Evolutionary conservation across 1,284 basidiomycete genomes (phyloP), one percentile per base, ranked within the genome.

Genomic region (Sanghuangporus baumii): DNA sequence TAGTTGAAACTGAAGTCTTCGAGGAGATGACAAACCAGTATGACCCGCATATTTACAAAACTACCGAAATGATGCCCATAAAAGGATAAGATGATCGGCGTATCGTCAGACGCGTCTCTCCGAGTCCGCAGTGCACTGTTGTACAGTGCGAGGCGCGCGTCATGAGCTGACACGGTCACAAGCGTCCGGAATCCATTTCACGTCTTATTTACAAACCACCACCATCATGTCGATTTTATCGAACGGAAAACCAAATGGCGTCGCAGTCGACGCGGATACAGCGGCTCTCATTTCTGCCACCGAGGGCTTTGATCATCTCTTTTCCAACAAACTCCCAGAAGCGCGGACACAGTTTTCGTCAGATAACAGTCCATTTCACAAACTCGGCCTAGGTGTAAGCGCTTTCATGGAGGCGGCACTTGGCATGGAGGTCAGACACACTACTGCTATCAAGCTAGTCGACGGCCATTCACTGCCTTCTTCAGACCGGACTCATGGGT

Each of bases 381-480:
- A 82, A 40, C 77, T 91, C 63, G 89, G 89, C 2, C 75, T 84
- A 0, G 90, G 89, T n/a, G 83, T 86, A 0, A 86, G 85, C 64
- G 81, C 83, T 1, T 91, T 91, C 68, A 74, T 92, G 37, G 85
- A 90, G 72, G 90, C 89, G 1, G 88, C 87, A 1, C 74, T 92
- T n/a, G 87, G 88, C 18, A 85, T 91, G 85, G 89, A 92, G 81
- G 86, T 86, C 50, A n/a, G 77, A 60, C 51, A 43, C 7, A 12
- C 16, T 6, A 46, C n/a, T 16, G 6, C 16, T n/a, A 6, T 11
- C 7, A 46, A n/a, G 7, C 16, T 16, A 18, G 40, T n/a, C 40
- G 40, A 41, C 40, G 40, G 6, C 2, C 40, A 46, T n/a, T 11
- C 8, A 46, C 26, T 31, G 14, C 1, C 43, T 62, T 58, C 50